Evolutionary conservation across 805 yeast genomes (phyloP), one percentile per base, ranked within the genome.

Genomic region (Candida rishiriensis): DNA sequence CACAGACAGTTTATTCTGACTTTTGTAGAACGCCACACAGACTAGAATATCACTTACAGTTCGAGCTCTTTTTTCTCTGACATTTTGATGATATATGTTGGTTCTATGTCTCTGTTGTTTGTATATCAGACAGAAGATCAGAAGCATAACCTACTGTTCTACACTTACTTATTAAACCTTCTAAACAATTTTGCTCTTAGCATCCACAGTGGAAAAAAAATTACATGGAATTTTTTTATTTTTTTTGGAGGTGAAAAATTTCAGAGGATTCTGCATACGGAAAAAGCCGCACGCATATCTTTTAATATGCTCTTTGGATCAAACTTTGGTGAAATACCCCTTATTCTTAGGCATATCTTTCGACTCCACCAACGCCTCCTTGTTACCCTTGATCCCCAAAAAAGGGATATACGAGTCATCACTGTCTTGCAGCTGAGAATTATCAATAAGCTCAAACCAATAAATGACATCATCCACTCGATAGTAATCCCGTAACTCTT

Each of bases 361-460:
- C 7, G 26, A 21, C 26, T 21, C 26, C 18, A 14, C 26, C 18
- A 34, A 16, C 37, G 21, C 26, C 37, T 21, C 42, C 50, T 10
- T 46, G 39, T 32, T 29, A 1, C 51, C 52, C n/a, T 43, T 39
- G 7, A 51, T 15, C 2, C 55, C 52, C 36, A 51, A 16, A 35
- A 49, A 48, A 21, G 26, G 26, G 4, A 4, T 21, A 21, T 21
- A 21, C 4, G 26, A 21, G 7, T 21, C 26, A 21, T 5, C 26
- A 21, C 26, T 21, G 4, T 5, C 26, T 7, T 21, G 26, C 26
- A 21, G 26, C 4, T 21, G 7, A 7, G 7, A 17, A 18, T 14
- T 11, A 12, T 29, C 15, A n/a, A 21, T 21, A 14, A 16, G 29
- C 30, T 33, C 18, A 29, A 34, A 44, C 54, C 51, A 50, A 35